phyloP scores from a whole-genome alignment of 768 basidiomycete genomes.

The Suillus weaverae region DNA sequence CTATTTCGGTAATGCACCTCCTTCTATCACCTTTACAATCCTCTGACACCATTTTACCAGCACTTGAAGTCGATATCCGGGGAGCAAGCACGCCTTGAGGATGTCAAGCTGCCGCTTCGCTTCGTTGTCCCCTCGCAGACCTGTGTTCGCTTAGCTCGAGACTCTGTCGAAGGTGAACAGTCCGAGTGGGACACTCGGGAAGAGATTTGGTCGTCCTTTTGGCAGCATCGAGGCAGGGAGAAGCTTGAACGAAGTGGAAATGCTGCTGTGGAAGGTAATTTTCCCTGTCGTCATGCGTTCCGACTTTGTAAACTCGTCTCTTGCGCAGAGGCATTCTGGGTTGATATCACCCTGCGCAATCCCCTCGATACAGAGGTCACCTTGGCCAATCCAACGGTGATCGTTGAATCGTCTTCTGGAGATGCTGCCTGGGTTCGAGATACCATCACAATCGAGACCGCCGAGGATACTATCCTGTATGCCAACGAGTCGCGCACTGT shows the following conservation, averaged over 20 bases:
- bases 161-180: conserved; percentile 43
- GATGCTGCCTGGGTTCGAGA: conserved; percentile 35
- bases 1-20: conserved; percentile 64
- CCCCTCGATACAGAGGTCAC: conserved; percentile 75
- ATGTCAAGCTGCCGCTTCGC: conserved; percentile 62
- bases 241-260: conserved; percentile 54
- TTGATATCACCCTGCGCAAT: conserved; percentile 70
- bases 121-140: conserved; percentile 64
- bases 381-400: conserved; percentile 59
- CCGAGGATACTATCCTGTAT: conserved; percentile 61
- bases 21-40: background rate
- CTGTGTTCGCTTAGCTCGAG: conserved; percentile 55
- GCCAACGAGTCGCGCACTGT: conserved; percentile 69
- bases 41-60: conserved; percentile 37
- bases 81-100: conserved; percentile 39
- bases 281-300: background rate
- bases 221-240: conserved; percentile 55
- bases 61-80: conserved; percentile 68
- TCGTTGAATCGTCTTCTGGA: conserved; percentile 41
- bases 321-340: conserved; percentile 68
- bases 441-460: conserved; percentile 55
- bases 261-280: conserved; percentile 63
- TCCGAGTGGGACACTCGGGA: conserved; percentile 66
- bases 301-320: conserved; percentile 7
- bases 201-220: conserved; percentile 62